phyloP scores from a whole-genome alignment of 495 filamentous ascomycete genomes.

The Coniosporium apollinis region DNA sequence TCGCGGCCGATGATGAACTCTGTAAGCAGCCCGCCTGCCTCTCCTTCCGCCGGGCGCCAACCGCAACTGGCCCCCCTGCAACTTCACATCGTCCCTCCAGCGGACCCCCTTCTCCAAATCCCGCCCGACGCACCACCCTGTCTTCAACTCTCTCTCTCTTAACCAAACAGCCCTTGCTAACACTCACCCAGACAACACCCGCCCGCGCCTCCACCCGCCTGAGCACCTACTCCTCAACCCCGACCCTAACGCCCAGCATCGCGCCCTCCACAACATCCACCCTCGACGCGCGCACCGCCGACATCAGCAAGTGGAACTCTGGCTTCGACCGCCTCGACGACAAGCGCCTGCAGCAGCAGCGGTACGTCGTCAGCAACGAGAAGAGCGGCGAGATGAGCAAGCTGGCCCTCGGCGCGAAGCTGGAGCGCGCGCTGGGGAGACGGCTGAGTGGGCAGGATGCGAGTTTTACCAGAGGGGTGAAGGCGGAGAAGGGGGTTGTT shows the following conservation, averaged over 20 bases:
- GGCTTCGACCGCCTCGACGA: slow-evolving; percentile 83
- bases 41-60: too few species aligned
- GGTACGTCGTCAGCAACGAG: slow-evolving; percentile 64
- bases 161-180: too few species aligned
- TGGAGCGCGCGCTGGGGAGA: slow-evolving; percentile 78
- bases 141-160: too few species aligned
- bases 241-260: slow-evolving; percentile 50
- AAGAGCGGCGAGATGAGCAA: slow-evolving; percentile 80
- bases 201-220: slow-evolving; percentile 55
- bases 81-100: too few species aligned
- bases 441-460: slow-evolving; percentile 89
- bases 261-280: slow-evolving; percentile 35
- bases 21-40: too few species aligned
- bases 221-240: slow-evolving; percentile 62
- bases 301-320: slow-evolving; percentile 67
- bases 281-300: slow-evolving; percentile 42
- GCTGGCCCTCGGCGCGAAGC: slow-evolving; percentile 79
- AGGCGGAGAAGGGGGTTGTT: slow-evolving; percentile 12
- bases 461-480: slow-evolving; percentile 42
- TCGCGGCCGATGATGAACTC: too few species aligned
- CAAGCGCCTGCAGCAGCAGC: slow-evolving; percentile 67
- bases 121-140: too few species aligned
- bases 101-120: too few species aligned
- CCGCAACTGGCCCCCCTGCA: too few species aligned
- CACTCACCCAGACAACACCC: too few species aligned